phyloP scores from a whole-genome alignment of 108 stramenopile genomes.

The Pseudonitzschia delicatissima region DNA sequence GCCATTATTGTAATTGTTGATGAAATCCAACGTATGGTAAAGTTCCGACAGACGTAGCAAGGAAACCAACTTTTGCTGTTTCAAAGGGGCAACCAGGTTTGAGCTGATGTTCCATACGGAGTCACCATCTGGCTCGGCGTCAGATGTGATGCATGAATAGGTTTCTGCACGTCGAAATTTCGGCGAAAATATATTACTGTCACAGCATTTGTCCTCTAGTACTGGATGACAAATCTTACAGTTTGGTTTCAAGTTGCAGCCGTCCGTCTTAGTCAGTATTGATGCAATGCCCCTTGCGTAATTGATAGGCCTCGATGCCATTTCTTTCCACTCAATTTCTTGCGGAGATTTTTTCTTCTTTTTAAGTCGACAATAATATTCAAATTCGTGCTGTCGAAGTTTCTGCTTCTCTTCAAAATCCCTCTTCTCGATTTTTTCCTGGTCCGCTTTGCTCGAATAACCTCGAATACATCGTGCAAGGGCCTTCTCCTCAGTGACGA shows the following conservation, averaged over 20 bases:
- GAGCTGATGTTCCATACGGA: neutral
- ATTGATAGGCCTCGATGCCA: neutral
- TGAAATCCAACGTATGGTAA: slow-evolving; percentile 14
- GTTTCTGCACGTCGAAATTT: neutral
- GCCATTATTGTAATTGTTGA: slow-evolving; percentile 27
- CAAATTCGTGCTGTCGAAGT: slow-evolving; percentile 9
- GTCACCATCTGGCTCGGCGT: neutral
- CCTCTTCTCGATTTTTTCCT: slow-evolving; percentile 32
- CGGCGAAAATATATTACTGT: neutral
- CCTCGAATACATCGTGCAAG: slow-evolving; percentile 14
- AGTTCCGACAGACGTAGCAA: slow-evolving; percentile 2
- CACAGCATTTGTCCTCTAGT: neutral
- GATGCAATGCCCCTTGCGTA: neutral
- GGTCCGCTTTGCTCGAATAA: slow-evolving; percentile 31
- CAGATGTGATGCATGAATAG: neutral
- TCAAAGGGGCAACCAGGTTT: too few species aligned
- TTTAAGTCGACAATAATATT: slow-evolving; percentile 10
- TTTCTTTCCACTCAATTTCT: slow-evolving; percentile 16
- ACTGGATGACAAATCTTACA: neutral
- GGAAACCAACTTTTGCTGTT: neutral
- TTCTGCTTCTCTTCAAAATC: slow-evolving; percentile 27
- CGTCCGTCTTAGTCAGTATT: neutral
- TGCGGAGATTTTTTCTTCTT: slow-evolving; percentile 13
- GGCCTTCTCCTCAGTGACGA: slow-evolving; percentile 13
- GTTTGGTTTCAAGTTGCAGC: slow-evolving; percentile 3